Conservation (phyloP, 352 stramenopile genomes). For the Pythium sp. region DNA sequence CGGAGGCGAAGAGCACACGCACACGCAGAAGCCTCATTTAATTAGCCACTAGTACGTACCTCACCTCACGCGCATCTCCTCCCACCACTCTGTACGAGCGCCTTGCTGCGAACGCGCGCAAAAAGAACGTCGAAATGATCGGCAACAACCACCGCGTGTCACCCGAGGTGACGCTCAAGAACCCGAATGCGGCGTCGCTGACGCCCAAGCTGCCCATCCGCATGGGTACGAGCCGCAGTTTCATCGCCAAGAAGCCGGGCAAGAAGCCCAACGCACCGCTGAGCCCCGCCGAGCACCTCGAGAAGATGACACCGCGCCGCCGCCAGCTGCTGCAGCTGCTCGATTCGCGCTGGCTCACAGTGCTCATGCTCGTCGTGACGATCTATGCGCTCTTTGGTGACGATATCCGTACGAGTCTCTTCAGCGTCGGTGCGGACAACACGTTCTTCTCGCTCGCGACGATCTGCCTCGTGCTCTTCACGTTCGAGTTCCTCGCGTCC, state of each 20-base stretch:
- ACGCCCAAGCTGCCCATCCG: constrained; percentile 60
- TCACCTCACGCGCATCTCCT: background rate
- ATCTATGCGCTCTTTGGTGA: constrained; percentile 92
- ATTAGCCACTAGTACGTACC: too few species aligned
- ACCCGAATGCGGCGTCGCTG: constrained; percentile 43
- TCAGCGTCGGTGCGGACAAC: constrained; percentile 70
- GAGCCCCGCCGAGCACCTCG: constrained; percentile 35
- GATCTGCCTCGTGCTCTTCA: constrained; percentile 87
- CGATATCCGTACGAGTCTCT: constrained; percentile 84
- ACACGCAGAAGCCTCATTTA: too few species aligned
- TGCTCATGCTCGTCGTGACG: constrained; percentile 89
- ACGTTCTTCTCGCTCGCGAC: constrained; percentile 84
- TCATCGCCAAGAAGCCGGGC: constrained; percentile 17
- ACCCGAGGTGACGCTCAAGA: constrained; percentile 70
- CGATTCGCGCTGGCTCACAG: constrained; percentile 70
- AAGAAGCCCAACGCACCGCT: constrained; percentile 11
- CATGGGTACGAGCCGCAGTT: constrained; percentile 29
- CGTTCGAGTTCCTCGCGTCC: constrained; percentile 83
- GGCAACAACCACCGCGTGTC: constrained; percentile 58
- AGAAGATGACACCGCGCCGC: constrained; percentile 37
- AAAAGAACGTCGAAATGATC: constrained; percentile 15
- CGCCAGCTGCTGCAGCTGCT: constrained; percentile 46
- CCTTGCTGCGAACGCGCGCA: too few species aligned
- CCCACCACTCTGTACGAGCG: too few species aligned
- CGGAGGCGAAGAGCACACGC: too few species aligned